Percentiles rank a stretch among this genome's conserved stretches.
phyloP scores from a whole-genome alignment of 2,329 filamentous ascomycete species.

The Aspergillus neoniger region DNA sequence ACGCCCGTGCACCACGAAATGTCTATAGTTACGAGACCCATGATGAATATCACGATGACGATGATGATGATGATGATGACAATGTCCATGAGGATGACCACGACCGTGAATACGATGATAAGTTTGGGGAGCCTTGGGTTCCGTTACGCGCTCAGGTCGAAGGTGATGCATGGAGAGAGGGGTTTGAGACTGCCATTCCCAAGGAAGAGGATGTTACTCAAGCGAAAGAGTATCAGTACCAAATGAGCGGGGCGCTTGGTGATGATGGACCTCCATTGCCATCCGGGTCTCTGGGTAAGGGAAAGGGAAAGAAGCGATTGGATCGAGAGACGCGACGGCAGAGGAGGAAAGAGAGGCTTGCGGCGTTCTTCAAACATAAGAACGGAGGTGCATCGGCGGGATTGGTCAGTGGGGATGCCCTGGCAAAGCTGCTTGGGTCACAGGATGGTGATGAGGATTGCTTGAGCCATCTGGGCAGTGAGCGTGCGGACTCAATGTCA shows the following conservation, averaged over 20 bases:
- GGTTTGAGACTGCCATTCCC: slow-evolving; percentile 14
- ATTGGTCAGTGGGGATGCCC: slow-evolving; percentile 55
- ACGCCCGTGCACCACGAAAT: not conserved
- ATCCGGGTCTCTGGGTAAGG: not conserved
- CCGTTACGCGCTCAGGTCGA: slow-evolving; percentile 22
- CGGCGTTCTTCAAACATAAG: slow-evolving; percentile 37
- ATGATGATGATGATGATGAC: slow-evolving; percentile 26
- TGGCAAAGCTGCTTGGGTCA: slow-evolving; percentile 68
- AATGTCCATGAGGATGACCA: slow-evolving; percentile 14
- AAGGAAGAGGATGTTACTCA: slow-evolving; percentile 17
- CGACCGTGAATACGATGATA: slow-evolving; percentile 4
- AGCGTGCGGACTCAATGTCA: slow-evolving; percentile 17
- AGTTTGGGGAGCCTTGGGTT: slow-evolving; percentile 25
- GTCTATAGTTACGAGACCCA: not conserved
- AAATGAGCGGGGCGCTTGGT: not conserved
- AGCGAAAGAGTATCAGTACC: not conserved
- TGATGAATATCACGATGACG: slow-evolving; percentile 22
- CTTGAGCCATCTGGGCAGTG: slow-evolving; percentile 46
- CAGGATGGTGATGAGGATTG: slow-evolving; percentile 59
- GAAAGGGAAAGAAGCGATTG: slow-evolving; percentile 8
- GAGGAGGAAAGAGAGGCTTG: slow-evolving; percentile 26
- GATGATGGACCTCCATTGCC: not conserved
- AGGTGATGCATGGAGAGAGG: slow-evolving; percentile 16
- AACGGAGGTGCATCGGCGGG: slow-evolving; percentile 47
- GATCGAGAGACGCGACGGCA: slow-evolving; percentile 27